Base-by-base conservation (phyloP, 208 protist genomes). In the Trichomonas gallinae region DNA sequence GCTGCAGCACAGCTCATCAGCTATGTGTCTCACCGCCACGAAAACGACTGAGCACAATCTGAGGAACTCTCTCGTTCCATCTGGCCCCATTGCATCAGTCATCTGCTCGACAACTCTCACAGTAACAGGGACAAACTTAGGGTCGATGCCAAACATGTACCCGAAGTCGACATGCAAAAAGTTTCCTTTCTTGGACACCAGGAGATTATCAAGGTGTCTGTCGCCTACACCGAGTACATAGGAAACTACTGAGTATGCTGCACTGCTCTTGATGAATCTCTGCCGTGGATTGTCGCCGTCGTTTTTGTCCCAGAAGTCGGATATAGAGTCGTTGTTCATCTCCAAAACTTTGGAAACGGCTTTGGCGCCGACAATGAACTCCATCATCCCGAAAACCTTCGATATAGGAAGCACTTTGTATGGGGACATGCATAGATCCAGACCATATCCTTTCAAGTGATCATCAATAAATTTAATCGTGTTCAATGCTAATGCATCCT, bases 201-300 rank as follows among this genome's bases (percentile, higher is more conserved):
- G 34, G 8, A 97, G 34, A 89, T 97, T 97, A 89, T 97, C 96
- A 6, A 97, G 21, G 88, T 97, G 97, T 34, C 97, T 38, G 51
- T 97, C 97, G 17, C 97, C 97, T 17, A 97, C 96, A 34, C 96
- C 96, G n/a, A 97, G 26, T 2, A 97, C 46, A 42, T 96, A 97
- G 9, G 97, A 97, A 89, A 97, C 96, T 26, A 97, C 97, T 3
- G 31, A n/a, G 83, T 97, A 97, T n/a, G 93, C 97, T 2, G 97
- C 97, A 23, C n/a, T 40, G 42, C 49, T 83, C 34, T 81, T 63
- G 72, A 96, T 81, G 26, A 96, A 96, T 17, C 49, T 3, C 38
- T 96, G 46, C 0, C 46, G 4, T 21, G 46, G 42, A 45, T 83
- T 31, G 42, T 96, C 51, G 40, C 34, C 46, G 15, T 96, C 40